Base-by-base conservation (phyloP, 1,139 yeast genomes). In the Blastobotrys buckinghamii region DNA sequence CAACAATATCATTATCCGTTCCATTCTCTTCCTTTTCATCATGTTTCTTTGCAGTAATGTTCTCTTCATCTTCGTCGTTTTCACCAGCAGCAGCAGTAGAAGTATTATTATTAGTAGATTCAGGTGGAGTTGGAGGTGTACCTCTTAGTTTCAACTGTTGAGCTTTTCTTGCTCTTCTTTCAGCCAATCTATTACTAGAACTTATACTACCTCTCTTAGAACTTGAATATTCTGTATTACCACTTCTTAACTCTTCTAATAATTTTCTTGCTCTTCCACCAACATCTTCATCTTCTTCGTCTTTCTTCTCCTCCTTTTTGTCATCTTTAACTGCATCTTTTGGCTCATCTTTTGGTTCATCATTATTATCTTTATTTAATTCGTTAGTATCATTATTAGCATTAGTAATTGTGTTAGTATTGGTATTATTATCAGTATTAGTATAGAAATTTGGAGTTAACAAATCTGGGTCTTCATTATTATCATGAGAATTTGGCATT, bases 211-310 rank as follows among this genome's bases (percentile, higher is more conserved):
- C 44, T 26, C 53, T 47, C 15, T 39, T 45, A 19, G 43, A 39
- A 15, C 37, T 34, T 15, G 56, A 49, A 30, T 55, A 52, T 33
- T 54, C 58, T 2, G 55, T 42, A 19, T 43, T 51, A 5, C 63
- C 66, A 20, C 77, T 75, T 53, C 86, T 68, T 34, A 82, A 69
- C 55, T 80, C 84, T 54, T 75, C 77, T 29, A 82, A 70, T 52
- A 82, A 70, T 54, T 72, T 75, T 56, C 84, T 69, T 0, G 88
- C 88, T 50, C 88, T 70, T 4, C 74, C 72, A 2, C 81, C 82
- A 24, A 79, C 51, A 56, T 78, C 81, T 36, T 64, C 74, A 4
- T 70, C 84, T 17, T 45, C 48, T 16, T 24, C 44, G 2, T 20
- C 47, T 13, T 9, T n/a, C n/a, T n/a, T 30, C 13, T 26, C 17